A percentile compares a stretch with the other conserved stretches of the same genome.
Evolutionary conservation across 148 eudicot species (phyloP).

Genomic region (Beta vulgaris): DNA sequence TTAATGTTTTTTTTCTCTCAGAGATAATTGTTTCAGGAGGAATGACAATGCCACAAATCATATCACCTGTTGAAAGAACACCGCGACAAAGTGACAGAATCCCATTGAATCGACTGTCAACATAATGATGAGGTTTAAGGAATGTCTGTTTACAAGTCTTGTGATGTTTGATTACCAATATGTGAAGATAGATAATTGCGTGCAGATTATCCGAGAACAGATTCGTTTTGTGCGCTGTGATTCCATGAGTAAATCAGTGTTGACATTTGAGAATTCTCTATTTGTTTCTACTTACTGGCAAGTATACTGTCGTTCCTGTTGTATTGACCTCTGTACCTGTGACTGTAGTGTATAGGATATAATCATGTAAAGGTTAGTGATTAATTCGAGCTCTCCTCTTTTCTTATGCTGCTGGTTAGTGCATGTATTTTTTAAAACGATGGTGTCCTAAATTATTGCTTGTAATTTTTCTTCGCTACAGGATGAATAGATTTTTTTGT

Average conservation of each 20-base stretch:
- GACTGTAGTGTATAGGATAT: slow-evolving; percentile 18
- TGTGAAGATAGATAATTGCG: slow-evolving; percentile 3
- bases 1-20: slow-evolving; percentile 24
- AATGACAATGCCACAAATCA: slow-evolving; percentile 86
- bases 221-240: slow-evolving; percentile 6
- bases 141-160: slow-evolving; percentile 2
- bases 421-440: too few relatives aligned
- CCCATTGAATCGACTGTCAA: slow-evolving; percentile 43
- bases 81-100: slow-evolving; percentile 48
- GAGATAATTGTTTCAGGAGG: slow-evolving; percentile 96
- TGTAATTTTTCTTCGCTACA: too few relatives aligned
- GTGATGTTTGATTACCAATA: neutral
- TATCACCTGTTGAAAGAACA: slow-evolving; percentile 55
- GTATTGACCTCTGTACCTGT: slow-evolving; percentile 13
- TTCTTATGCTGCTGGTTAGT: neutral
- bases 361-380: slow-evolving; percentile 6
- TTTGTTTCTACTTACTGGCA: neutral
- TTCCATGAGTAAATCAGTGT: neutral
- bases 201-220: slow-evolving; percentile 11
- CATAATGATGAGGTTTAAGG: neutral
- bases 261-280: neutral
- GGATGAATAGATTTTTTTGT: too few relatives aligned
- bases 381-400: neutral
- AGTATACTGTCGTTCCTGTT: neutral
- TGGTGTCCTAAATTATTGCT: neutral